Conservation (phyloP, 495 filamentous ascomycete genomes). For the Podospora fimiseda region DNA sequence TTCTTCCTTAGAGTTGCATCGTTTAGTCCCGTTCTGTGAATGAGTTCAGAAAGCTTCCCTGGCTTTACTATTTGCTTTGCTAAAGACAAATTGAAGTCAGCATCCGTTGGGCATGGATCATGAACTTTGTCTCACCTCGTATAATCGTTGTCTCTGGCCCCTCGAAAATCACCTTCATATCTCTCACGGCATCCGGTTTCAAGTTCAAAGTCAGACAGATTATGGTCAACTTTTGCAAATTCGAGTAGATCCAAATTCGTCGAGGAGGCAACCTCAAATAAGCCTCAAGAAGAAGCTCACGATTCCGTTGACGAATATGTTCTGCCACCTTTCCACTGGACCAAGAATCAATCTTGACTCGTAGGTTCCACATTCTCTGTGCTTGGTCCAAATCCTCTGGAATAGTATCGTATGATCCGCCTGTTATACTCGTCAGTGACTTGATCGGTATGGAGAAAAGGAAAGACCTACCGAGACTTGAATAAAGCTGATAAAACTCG, state of each 20-base stretch:
- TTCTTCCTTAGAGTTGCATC: not conserved
- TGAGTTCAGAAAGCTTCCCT: not conserved
- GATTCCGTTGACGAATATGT: slow-evolving; percentile 17
- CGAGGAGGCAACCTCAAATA: slow-evolving; percentile 20
- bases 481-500: not conserved
- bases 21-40: not conserved
- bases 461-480: not conserved
- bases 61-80: too few species aligned
- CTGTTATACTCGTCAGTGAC: too few species aligned
- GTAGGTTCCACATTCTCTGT: slow-evolving; percentile 9
- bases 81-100: too few species aligned
- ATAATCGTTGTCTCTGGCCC: slow-evolving; percentile 3
- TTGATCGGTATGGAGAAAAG: too few species aligned
- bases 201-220: slow-evolving; percentile 1
- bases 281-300: slow-evolving; percentile 14
- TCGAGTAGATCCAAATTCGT: slow-evolving; percentile 18
- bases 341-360: slow-evolving; percentile 22
- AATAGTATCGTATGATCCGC: slow-evolving; percentile 5
- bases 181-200: not conserved
- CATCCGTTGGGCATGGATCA: too few species aligned
- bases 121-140: not conserved
- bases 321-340: slow-evolving; percentile 18
- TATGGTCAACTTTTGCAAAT: slow-evolving; percentile 10
- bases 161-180: too few species aligned
- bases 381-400: slow-evolving; percentile 9